Conservation (phyloP, 495 filamentous ascomycete genomes). For the Xylaria telfairii region DNA sequence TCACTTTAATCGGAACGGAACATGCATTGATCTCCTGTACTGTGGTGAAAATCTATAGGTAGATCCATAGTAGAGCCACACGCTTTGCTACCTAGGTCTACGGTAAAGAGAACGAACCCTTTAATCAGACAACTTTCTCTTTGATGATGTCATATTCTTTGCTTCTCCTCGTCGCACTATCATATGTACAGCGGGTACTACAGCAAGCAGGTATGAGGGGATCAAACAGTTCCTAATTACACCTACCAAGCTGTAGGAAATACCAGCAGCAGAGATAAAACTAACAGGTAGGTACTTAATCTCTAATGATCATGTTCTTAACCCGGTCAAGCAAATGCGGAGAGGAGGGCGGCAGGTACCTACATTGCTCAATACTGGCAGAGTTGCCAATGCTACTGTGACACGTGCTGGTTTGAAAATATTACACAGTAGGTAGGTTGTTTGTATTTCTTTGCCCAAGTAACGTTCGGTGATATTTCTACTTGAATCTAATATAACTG, state of each 20-base stretch:
- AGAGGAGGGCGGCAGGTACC: background rate
- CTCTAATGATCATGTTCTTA: background rate
- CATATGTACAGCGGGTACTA: background rate
- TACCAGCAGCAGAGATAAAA: background rate
- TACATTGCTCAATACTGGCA: background rate
- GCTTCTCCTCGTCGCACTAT: background rate
- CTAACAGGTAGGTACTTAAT: background rate
- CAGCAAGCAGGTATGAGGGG: background rate
- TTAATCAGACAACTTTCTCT: background rate
- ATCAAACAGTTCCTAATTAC: background rate
- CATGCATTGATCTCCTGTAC: constrained; percentile 6
- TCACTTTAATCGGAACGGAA: constrained; percentile 1
- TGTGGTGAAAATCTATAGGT: constrained; percentile 17
- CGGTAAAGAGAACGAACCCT: background rate
- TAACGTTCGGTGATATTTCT: background rate
- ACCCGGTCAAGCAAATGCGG: background rate
- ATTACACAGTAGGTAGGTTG: background rate
- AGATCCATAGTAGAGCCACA: background rate
- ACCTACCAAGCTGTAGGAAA: background rate
- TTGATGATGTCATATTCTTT: constrained; percentile 6
- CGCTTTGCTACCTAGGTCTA: background rate
- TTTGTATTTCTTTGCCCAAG: background rate
- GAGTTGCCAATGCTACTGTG: background rate
- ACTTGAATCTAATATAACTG: background rate
- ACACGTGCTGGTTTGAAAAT: no score